Evolutionary conservation across 2,329 filamentous ascomycete genomes (phyloP), one percentile per base, ranked within the genome.

Genomic region (Penicillium crustosum): DNA sequence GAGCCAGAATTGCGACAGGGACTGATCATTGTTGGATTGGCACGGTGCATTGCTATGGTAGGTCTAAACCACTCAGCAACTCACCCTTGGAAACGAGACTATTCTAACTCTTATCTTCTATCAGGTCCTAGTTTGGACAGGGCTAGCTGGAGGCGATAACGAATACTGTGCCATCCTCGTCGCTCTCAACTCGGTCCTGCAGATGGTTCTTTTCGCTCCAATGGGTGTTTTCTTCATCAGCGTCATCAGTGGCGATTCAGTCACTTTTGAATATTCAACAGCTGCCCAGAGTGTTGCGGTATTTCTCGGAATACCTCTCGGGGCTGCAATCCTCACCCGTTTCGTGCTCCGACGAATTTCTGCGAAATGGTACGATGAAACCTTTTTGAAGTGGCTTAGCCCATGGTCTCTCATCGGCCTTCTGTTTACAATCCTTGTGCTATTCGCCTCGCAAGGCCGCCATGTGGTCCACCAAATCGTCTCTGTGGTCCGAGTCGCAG

Each of bases 11-110:
- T 83, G 2, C 72, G 81, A 49, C 82, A 85, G 41, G 91, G 90
- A 0, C 77, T 94, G 2, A 90, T 94, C 38, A 83, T 96, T 6
- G 91, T 96, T 0, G 91, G 92, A 0, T 78, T 96, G 1, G 92
- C 89, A 6, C 80, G 92, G 52, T 96, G 92, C 66, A 96, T 96
- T 61, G 91, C 91, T 33, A 96, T 96, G 91, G 90, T 89, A 71
- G 58, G 75, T 64, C 41, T n/a, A 19, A 27, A 21, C 6, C 17
- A 12, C 13, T 3, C 0, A 19, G 7, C 19, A 25, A 25, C 1
- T 19, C 21, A 13, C 2, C 15, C 17, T 29, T 21, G 5, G n/a
- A 58, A 19, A 33, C 41, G n/a, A 35, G 23, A 36, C 8, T 23
- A 42, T 33, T 6, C 53, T 65, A 35, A 62, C 15, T 1, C 6